Percentiles rank a stretch among this genome's conserved stretches.
Evolutionary conservation across 495 filamentous ascomycete species (phyloP).

Genomic region (Jackrogersella minutella): DNA sequence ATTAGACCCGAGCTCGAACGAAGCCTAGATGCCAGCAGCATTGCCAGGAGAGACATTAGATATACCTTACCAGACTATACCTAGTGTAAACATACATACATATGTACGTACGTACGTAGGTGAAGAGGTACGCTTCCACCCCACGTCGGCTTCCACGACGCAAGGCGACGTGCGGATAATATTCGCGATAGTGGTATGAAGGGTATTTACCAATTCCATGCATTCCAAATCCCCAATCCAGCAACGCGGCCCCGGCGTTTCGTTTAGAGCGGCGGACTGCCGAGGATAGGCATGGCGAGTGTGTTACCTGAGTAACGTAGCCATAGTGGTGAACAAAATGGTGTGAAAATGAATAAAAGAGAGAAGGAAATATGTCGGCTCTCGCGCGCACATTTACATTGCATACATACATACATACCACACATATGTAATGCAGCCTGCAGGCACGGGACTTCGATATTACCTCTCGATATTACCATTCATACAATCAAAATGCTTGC

Average conservation of each 20-base stretch:
- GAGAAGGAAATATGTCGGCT: no score
- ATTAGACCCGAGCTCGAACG: constrained; percentile 10
- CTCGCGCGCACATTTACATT: neutral
- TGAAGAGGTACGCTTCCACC: no score
- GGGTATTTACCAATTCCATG: constrained; percentile 11
- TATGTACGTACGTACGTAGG: no score
- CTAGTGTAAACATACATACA: neutral
- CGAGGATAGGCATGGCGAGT: constrained; percentile 6
- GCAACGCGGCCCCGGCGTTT: constrained; percentile 26
- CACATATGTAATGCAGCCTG: neutral
- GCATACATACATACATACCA: neutral
- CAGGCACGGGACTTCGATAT: constrained; percentile 36
- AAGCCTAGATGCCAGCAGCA: neutral
- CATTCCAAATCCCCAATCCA: constrained; percentile 16
- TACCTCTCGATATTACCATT: no score
- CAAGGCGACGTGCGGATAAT: constrained; percentile 28
- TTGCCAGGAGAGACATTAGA: neutral
- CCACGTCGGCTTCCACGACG: neutral
- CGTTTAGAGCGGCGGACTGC: constrained; percentile 24
- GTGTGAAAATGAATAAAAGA: no score
- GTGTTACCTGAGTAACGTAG: constrained; percentile 12
- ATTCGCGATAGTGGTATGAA: constrained; percentile 1
- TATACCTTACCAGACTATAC: neutral
- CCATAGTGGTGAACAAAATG: neutral
- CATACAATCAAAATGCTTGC: no score